Evolutionary conservation across 768 basidiomycete species (phyloP), one percentile per base, ranked within the genome.

Genomic region (Auriscalpium orientale): DNA sequence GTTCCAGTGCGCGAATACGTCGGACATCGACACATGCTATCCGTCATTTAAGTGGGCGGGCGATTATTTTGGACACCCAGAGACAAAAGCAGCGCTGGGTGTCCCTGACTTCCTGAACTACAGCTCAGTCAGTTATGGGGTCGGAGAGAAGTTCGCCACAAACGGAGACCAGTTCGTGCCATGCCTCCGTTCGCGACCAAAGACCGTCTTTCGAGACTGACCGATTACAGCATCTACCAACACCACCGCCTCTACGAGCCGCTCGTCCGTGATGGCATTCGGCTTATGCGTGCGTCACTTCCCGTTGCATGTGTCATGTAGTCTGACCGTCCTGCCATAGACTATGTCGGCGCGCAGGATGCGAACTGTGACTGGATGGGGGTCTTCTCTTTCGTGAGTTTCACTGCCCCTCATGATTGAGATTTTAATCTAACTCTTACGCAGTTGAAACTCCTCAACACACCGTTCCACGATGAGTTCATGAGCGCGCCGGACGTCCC

Each of bases 221-320:
- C 28, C 28, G 7, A 28, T 43, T 43, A 18, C 9, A 43, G 40
- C 40, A 43, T 43, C 18, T 18, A 43, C 15, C 40, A 18, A 4
- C 40, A 43, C 6, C 40, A 43, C 18, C 40, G 13, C 15, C 40
- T 43, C 40, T 43, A 43, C 18, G 40, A 43, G 18, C 40, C 40
- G 15, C 40, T 43, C 15, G 15, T 43, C 15, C 18, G 55, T 1
- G 65, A 65, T 44, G 67, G 70, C 7, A 67, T 71, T 46, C 61
- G 68, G 69, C 28, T 70, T 69, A 1, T 68, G 66, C 40, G 70
- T 71, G 40, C 43, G 68, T 59, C 15, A 15, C 20, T n/a, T 50
- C 10, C 46, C 16, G 53, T 43, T 13, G 44, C 33, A 43, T 28
- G 11, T 13, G 15, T 15, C 20, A 13, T 38, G 1, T 13, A 35